Evolutionary conservation across 1,284 basidiomycete species (phyloP), one percentile per base, ranked within the genome.

Genomic region (Amylostereum chailletii): DNA sequence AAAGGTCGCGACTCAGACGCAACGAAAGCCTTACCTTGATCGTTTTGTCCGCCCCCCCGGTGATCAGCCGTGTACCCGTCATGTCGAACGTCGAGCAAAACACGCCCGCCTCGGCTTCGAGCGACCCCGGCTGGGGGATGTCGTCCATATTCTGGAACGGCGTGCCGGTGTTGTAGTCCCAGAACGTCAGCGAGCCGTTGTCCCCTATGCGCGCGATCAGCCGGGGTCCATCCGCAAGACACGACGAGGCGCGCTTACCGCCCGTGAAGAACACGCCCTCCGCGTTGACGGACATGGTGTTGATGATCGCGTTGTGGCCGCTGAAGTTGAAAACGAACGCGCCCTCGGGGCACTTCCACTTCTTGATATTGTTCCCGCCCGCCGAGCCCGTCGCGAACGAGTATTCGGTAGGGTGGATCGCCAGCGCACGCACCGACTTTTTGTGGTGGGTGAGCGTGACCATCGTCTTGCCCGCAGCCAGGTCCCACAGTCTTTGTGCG

Each of bases 341-440:
- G 39, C 96, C 96, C 55, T 98, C 93, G 8, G 95, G 95, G 60
- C 91, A 98, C 62, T 95, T 94, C 95, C 95, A 99, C 65, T 97
- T 97, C 67, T 99, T 99, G 72, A 99, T 96, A 67, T 98, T 98
- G 72, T 96, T 96, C 0, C 93, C 94, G 9, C 95, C 95, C 0
- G 94, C 88, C 5, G 90, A 94, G 40, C 90, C 95, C 1, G 89
- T 89, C 4, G 93, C 95, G 61, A 99, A 99, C 38, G 86, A 88
- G 70, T 93, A 99, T 62, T 99, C 94, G 6, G 90, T 92, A 1
- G 95, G 95, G 63, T 97, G 94, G 48, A 98, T 83, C 1, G 94
- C 89, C 43, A 99, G 74, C 0, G 94, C 84, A 50, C 95, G 84
- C 1, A 99, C 94, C 9, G 89, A 92, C 69, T 99, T 99, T 69